Conservation (phyloP, 306 rosid genomes). For the Cucumis hystrix region DNA sequence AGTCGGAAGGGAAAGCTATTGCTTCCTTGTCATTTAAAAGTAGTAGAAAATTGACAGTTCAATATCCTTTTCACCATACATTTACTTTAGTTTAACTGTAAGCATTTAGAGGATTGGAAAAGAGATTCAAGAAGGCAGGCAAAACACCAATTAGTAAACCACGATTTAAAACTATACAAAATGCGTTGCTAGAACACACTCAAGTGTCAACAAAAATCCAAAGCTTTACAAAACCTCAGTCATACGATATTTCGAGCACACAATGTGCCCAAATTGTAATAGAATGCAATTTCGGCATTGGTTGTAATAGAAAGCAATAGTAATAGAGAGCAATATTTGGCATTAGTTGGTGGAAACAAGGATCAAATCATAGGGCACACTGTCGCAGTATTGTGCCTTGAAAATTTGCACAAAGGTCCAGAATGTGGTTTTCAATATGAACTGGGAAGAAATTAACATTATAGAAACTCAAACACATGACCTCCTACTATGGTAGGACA, state of each 20-base stretch:
- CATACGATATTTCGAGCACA: not conserved
- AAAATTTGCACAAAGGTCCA: not conserved
- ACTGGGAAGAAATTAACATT: not conserved
- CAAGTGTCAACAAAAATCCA: not conserved
- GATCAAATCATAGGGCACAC: not conserved
- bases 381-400: not conserved
- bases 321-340: not conserved
- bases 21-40: not conserved
- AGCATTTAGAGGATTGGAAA: too few relatives aligned
- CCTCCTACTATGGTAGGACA: not conserved
- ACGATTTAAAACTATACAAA: not conserved
- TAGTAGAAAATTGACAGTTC: not conserved
- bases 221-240: not conserved
- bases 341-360: not conserved
- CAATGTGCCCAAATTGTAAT: not conserved
- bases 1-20: not conserved
- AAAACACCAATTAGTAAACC: not conserved
- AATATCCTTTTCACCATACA: not conserved
- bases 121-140: not conserved
- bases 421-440: not conserved
- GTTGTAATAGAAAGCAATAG: not conserved
- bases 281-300: not conserved
- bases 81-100: not conserved
- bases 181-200: not conserved
- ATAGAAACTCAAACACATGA: not conserved